phyloP scores from a whole-genome alignment of 345 rosid genomes.

The Arabis alpina region DNA sequence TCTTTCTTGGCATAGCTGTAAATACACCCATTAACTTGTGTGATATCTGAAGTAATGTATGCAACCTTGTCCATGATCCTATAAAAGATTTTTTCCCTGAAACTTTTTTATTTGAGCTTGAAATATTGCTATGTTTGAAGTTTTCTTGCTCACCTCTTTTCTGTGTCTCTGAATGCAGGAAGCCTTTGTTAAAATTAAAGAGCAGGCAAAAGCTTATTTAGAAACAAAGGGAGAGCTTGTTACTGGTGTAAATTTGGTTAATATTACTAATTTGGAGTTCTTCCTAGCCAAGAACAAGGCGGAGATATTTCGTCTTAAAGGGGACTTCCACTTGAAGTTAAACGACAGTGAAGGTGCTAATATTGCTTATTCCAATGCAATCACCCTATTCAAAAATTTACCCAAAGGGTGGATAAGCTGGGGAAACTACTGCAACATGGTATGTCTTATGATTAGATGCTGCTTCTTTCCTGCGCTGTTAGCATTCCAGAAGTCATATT shows the following conservation, averaged over 20 bases:
- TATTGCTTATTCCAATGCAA: slow-evolving; percentile 83
- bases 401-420: slow-evolving; percentile 99
- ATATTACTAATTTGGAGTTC: slow-evolving; percentile 87
- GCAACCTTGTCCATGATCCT: slow-evolving; percentile 16
- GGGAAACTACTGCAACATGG: slow-evolving; percentile 97
- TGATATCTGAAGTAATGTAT: slow-evolving; percentile 20
- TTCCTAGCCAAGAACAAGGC: slow-evolving; percentile 87
- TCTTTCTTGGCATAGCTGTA: not conserved
- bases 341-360: slow-evolving; percentile 84
- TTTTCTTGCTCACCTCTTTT: slow-evolving; percentile 16
- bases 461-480: slow-evolving; percentile 15
- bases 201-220: slow-evolving; percentile 91
- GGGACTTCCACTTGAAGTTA: slow-evolving; percentile 79
- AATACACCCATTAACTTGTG: not conserved
- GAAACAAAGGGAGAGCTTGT: slow-evolving; percentile 87
- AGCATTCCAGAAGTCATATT: slow-evolving; percentile 10
- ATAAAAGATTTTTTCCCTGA: not conserved
- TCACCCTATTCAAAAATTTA: slow-evolving; percentile 80
- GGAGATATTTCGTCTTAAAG: slow-evolving; percentile 80
- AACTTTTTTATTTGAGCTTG: slow-evolving; percentile 19
- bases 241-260: slow-evolving; percentile 81
- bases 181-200: slow-evolving; percentile 93
- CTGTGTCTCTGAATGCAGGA: slow-evolving; percentile 60
- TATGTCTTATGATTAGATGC: slow-evolving; percentile 43
- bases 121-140: slow-evolving; percentile 15